These are phyloP conservation scores for Linum trigynum DNA, from an alignment of 345 rosid genomes.

Conservation along the genomic window DNA sequence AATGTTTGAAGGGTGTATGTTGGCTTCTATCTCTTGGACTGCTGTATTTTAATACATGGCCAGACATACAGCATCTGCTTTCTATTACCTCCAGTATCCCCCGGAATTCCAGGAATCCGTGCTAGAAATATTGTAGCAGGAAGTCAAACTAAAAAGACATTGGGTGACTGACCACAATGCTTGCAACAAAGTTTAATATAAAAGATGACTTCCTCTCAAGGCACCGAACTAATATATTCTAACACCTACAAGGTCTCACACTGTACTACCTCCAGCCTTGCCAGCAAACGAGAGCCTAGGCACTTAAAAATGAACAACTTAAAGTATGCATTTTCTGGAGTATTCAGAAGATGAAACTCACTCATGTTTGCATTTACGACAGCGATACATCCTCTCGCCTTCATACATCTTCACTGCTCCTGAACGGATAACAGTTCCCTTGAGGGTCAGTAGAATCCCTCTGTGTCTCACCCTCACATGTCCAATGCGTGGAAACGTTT, in stretches of 20 bases:
- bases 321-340: neutral
- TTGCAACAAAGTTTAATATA: neutral
- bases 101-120: neutral
- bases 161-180: neutral
- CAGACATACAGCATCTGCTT: no score
- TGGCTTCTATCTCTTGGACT: no score
- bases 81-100: constrained; percentile 9
- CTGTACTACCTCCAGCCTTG: no score
- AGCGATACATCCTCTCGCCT: constrained; percentile 72
- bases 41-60: no score
- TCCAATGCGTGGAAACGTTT: constrained; percentile 79
- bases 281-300: no score
- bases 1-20: no score
- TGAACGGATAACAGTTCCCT: constrained; percentile 82
- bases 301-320: neutral
- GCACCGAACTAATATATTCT: no score
- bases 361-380: constrained; percentile 78
- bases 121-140: neutral
- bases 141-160: neutral
- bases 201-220: neutral
- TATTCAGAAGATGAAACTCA: constrained; percentile 17
- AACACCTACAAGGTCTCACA: no score
- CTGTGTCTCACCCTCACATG: constrained; percentile 76
- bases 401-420: constrained; percentile 91
- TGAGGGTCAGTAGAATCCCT: constrained; percentile 66